Percentiles rank a stretch among this genome's conserved stretches.
Conservation (phyloP, 108 stramenopile genomes). For the Nitzschia sp. region DNA sequence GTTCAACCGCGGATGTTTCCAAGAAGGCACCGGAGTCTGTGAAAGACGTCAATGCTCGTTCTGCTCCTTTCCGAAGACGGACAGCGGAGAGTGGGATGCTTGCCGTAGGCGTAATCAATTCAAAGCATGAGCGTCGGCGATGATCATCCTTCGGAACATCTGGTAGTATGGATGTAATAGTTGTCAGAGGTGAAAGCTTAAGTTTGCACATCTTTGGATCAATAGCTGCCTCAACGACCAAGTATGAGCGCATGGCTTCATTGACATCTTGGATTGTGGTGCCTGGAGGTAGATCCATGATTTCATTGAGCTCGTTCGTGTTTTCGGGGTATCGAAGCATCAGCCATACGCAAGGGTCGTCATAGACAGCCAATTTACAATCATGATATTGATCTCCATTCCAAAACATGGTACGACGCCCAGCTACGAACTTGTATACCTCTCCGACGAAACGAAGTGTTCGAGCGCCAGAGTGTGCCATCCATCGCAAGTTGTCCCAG, state of each 20-base stretch:
- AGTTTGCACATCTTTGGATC: conserved; percentile 76
- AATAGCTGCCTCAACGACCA: conserved; percentile 68
- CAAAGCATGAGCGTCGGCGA: conserved; percentile 60
- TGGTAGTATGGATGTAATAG: conserved; percentile 51
- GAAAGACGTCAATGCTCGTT: conserved; percentile 15
- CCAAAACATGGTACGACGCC: conserved; percentile 45
- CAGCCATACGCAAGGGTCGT: conserved; percentile 55
- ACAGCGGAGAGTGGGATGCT: conserved; percentile 62
- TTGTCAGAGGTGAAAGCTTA: conserved; percentile 73
- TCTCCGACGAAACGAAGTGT: conserved; percentile 21
- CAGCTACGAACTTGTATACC: conserved; percentile 24
- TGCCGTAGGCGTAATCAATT: conserved; percentile 65
- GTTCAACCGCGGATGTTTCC: conserved; percentile 51
- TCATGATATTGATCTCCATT: conserved; percentile 35
- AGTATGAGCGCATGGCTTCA: conserved; percentile 36
- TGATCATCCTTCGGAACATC: conserved; percentile 25
- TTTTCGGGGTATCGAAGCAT: conserved; percentile 52
- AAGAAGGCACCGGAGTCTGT: conserved; percentile 45
- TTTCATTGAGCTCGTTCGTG: conserved; percentile 47
- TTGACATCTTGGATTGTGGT: conserved; percentile 18
- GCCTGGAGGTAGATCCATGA: conserved; percentile 45
- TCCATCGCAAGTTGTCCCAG: conserved; percentile 62
- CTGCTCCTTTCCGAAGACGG: conserved; percentile 20
- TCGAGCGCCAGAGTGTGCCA: conserved; percentile 46
- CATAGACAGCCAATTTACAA: conserved; percentile 51